phyloP scores from a whole-genome alignment of 257 asterid genomes.

The Nicotiana tomentosiformis region DNA sequence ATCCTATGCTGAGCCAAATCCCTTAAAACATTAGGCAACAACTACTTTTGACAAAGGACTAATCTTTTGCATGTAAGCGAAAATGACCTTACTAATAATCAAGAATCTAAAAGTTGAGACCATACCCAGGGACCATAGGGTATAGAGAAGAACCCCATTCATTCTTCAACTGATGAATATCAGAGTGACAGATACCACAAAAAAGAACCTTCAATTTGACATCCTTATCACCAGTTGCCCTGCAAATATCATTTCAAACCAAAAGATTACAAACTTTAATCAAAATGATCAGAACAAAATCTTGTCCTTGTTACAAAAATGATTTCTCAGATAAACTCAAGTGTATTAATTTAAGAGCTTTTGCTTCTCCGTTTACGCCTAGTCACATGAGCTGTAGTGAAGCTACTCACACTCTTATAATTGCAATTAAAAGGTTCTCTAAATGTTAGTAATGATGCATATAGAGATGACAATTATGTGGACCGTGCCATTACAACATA shows the following conservation, averaged over 20 bases:
- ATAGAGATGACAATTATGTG: neutral
- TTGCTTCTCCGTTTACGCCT: neutral
- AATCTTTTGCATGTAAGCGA: neutral
- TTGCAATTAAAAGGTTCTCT: too few relatives aligned
- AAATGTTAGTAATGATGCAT: neutral
- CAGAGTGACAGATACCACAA: conserved; percentile 50
- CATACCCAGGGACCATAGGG: conserved; percentile 41
- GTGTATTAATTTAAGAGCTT: neutral
- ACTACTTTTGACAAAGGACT: neutral
- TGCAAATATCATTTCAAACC: neutral
- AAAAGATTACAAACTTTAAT: neutral
- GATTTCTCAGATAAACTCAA: neutral
- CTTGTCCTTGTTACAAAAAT: neutral
- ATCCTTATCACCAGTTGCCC: conserved; percentile 28
- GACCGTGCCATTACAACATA: too few relatives aligned
- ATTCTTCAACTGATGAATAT: conserved; percentile 29
- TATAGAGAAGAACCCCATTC: conserved; percentile 30
- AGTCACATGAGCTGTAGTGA: neutral
- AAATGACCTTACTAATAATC: too few relatives aligned
- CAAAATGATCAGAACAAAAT: neutral
- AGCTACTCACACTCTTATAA: neutral
- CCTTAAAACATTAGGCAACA: too few relatives aligned
- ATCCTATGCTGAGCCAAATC: too few relatives aligned
- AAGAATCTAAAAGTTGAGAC: neutral
- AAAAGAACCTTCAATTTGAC: conserved; percentile 28